Percentiles rank a stretch among this genome's conserved stretches.
phyloP scores from a whole-genome alignment of 495 filamentous ascomycete species.

The Penicillium turbatum region DNA sequence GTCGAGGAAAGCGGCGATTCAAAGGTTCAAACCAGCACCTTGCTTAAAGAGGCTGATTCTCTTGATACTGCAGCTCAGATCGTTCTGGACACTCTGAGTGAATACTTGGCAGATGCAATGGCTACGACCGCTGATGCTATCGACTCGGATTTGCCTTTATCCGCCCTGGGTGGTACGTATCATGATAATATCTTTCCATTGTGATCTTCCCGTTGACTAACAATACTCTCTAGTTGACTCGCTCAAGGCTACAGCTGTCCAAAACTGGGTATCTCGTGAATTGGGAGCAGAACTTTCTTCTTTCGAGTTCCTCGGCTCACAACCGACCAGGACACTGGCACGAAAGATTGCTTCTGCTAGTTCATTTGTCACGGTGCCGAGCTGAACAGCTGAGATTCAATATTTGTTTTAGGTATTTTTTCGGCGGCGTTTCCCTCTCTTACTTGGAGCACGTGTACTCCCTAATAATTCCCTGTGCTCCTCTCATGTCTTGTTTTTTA shows the following conservation, averaged over 20 bases:
- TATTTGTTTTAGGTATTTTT: neutral
- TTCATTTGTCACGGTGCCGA: slow-evolving; percentile 18
- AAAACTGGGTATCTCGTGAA: slow-evolving; percentile 34
- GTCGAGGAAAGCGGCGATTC: slow-evolving; percentile 1
- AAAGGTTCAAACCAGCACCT: slow-evolving; percentile 4
- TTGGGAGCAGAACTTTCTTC: slow-evolving; percentile 25
- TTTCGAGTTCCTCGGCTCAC: slow-evolving; percentile 27
- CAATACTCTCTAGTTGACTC: slow-evolving; percentile 31
- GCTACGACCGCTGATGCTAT: slow-evolving; percentile 22
- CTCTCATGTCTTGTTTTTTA: neutral
- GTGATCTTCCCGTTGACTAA: slow-evolving; percentile 2
- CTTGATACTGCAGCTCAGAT: slow-evolving; percentile 12
- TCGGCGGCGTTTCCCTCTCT: neutral
- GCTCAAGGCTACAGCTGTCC: slow-evolving; percentile 34
- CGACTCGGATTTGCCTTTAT: slow-evolving; percentile 24
- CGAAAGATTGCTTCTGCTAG: slow-evolving; percentile 21
- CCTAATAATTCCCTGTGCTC: neutral
- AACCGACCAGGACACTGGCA: slow-evolving; percentile 19
- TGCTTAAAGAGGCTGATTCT: slow-evolving; percentile 17
- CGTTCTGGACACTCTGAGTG: slow-evolving; percentile 15
- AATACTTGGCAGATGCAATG: slow-evolving; percentile 26
- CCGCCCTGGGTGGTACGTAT: slow-evolving; percentile 23
- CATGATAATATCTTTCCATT: neutral
- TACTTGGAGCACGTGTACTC: neutral
- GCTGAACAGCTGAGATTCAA: neutral